A percentile compares a stretch with the other conserved stretches of the same genome.
Evolutionary conservation across 495 filamentous ascomycete species (phyloP).

Genomic region (Penicillium cataractarum): DNA sequence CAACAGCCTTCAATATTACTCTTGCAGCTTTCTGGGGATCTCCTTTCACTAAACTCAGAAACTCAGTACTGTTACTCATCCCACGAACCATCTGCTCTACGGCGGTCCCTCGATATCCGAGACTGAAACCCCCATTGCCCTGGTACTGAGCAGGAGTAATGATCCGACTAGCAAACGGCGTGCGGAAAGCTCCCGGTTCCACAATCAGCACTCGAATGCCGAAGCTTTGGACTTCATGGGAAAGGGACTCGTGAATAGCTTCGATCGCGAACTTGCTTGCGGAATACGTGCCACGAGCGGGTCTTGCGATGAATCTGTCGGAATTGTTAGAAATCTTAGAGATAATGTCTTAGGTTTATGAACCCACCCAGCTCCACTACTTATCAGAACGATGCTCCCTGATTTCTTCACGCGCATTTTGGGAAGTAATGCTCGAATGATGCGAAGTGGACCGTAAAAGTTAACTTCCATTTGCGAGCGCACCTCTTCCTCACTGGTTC

Average conservation of each 20-base stretch:
- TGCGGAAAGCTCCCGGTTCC: constrained; percentile 54
- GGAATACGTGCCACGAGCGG: constrained; percentile 30
- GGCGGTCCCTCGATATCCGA: constrained; percentile 43
- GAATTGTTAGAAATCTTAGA: neutral
- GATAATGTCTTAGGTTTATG: neutral
- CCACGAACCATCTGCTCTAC: constrained; percentile 39
- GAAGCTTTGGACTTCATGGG: constrained; percentile 37
- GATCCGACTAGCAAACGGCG: constrained; percentile 39
- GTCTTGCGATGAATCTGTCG: constrained; percentile 28
- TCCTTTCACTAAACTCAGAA: constrained; percentile 15
- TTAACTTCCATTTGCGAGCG: constrained; percentile 50
- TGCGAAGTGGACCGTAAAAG: constrained; percentile 52
- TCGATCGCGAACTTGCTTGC: constrained; percentile 42
- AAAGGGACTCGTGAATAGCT: constrained; percentile 43
- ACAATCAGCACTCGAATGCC: constrained; percentile 53
- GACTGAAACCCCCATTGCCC: constrained; percentile 28
- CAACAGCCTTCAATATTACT: constrained; percentile 16
- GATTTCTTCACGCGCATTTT: constrained; percentile 45
- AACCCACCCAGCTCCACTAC: constrained; percentile 50
- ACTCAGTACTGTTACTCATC: constrained; percentile 1
- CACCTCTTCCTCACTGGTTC: constrained; percentile 39
- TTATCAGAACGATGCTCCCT: constrained; percentile 53
- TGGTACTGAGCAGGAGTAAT: constrained; percentile 9
- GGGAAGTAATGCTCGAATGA: constrained; percentile 49
- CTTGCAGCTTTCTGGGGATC: constrained; percentile 28